These are phyloP conservation scores for Chaetoceros tenuissimus DNA, from an alignment of 108 stramenopile genomes.

Conservation along the genomic window DNA sequence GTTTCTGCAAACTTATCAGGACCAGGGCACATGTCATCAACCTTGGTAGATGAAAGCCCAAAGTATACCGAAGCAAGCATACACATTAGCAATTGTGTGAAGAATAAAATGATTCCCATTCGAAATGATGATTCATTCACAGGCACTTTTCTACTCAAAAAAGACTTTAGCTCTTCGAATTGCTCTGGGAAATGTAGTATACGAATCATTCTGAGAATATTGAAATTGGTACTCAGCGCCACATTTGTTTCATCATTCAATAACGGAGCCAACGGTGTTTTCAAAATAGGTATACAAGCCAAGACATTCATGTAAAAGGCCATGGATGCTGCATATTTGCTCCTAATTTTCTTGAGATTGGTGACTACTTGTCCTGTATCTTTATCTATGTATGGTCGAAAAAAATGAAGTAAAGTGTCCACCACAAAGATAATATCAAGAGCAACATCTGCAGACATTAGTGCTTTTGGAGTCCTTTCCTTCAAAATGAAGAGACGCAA, in stretches of 20 bases:
- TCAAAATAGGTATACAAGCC: constrained; percentile 29
- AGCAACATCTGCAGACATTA: constrained; percentile 11
- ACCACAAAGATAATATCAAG: constrained; percentile 38
- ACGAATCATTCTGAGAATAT: constrained; percentile 30
- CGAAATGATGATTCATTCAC: constrained; percentile 39
- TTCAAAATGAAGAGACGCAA: constrained; percentile 30
- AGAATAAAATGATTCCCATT: constrained; percentile 39
- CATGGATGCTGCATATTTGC: constrained; percentile 12
- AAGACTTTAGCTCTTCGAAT: constrained; percentile 29
- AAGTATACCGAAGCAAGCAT: constrained; percentile 35
- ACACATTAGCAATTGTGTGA: constrained; percentile 27
- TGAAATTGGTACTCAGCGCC: constrained; percentile 11
- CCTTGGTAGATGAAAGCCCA: constrained; percentile 20
- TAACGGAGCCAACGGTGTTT: constrained; percentile 14
- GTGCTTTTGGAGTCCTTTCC: constrained; percentile 11
- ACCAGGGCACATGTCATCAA: constrained; percentile 28
- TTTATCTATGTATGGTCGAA: constrained; percentile 25
- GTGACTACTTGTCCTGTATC: constrained; percentile 26
- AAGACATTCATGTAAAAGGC: constrained; percentile 26
- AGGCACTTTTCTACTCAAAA: constrained; percentile 13
- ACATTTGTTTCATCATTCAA: constrained; percentile 6
- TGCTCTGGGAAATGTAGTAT: constrained; percentile 24
- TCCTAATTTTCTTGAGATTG: constrained; percentile 14
- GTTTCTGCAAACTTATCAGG: constrained; percentile 15
- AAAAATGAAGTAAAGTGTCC: constrained; percentile 26